Evolutionary conservation across 1,284 basidiomycete species (phyloP).

Genomic region (Cutaneotrichosporon daszewskae): DNA sequence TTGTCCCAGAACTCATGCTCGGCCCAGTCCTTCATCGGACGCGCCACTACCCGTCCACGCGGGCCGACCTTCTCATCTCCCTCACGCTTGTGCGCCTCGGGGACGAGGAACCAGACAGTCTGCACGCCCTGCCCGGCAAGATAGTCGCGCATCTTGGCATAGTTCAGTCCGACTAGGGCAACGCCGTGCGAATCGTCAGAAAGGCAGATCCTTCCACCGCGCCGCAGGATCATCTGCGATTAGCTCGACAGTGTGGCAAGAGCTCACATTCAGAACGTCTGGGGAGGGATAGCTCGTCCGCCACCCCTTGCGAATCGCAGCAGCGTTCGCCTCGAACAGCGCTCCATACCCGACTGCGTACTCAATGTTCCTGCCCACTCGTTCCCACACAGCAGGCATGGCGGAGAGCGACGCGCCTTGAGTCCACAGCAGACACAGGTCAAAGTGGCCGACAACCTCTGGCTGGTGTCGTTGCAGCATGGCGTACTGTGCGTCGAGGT

Average conservation of each 20-base stretch:
- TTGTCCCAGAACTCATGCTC: constrained; percentile 30
- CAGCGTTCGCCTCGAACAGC: constrained; percentile 87
- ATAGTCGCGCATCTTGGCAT: constrained; percentile 63
- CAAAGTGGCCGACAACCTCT: constrained; percentile 89
- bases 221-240: constrained; percentile 60
- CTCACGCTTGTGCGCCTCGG: constrained; percentile 1
- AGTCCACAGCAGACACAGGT: constrained; percentile 76
- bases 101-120: constrained; percentile 63
- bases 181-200: constrained; percentile 97
- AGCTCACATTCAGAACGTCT: constrained; percentile 66
- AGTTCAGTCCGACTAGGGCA: constrained; percentile 81
- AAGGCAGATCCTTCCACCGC: constrained; percentile 69
- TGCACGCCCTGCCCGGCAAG: constrained; percentile 58
- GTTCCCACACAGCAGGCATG: constrained; percentile 57
- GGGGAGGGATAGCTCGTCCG: constrained; percentile 69
- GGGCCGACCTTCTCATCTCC: constrained; percentile 51
- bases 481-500: constrained; percentile 76
- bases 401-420: constrained; percentile 54
- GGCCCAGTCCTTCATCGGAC: constrained; percentile 20
- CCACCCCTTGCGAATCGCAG: constrained; percentile 92
- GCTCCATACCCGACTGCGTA: constrained; percentile 78
- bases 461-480: constrained; percentile 68
- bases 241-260: too few relatives aligned
- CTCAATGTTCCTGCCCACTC: constrained; percentile 68
- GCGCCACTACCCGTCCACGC: constrained; percentile 28